Evolutionary conservation across 768 basidiomycete genomes (phyloP).

Genomic region (Leccinum imitatum): DNA sequence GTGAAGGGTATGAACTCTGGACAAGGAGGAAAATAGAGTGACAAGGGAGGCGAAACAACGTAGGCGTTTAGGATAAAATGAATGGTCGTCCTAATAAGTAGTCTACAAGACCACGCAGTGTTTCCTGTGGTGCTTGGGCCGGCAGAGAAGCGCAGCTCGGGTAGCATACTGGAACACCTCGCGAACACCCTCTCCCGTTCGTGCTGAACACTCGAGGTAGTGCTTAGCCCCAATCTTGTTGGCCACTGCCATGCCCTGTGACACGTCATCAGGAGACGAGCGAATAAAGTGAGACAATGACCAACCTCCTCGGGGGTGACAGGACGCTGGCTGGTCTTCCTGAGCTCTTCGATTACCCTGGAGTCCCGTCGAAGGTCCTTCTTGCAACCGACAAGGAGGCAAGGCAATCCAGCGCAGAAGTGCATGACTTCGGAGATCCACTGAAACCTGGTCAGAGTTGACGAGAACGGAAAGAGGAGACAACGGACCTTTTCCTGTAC

Average conservation of each 20-base stretch:
- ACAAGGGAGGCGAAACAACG: constrained; percentile 20
- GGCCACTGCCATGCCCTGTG: constrained; percentile 87
- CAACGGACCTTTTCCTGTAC: constrained; percentile 95
- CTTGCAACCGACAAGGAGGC: constrained; percentile 99
- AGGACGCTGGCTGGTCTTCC: constrained; percentile 92
- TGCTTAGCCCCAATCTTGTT: constrained; percentile 97
- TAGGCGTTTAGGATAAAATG: constrained; percentile 23
- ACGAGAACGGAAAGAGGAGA: constrained; percentile 5
- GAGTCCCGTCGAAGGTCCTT: constrained; percentile 95
- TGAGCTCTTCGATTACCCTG: constrained; percentile 90
- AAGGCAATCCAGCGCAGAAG: constrained; percentile 91
- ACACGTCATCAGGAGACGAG: not conserved
- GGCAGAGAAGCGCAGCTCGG: constrained; percentile 79
- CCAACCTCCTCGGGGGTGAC: constrained; percentile 90
- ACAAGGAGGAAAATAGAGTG: constrained; percentile 17
- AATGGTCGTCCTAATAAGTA: constrained; percentile 23
- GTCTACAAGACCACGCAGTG: constrained; percentile 46
- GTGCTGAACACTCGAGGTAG: constrained; percentile 97
- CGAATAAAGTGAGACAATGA: not conserved
- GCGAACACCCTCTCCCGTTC: constrained; percentile 93
- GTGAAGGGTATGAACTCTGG: constrained; percentile 39
- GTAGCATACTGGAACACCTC: constrained; percentile 99
- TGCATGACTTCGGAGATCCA: constrained; percentile 99
- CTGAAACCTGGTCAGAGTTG: constrained; percentile 40
- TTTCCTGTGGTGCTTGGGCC: constrained; percentile 46